Evolutionary conservation across 345 rosid genomes (phyloP), one percentile per base, ranked within the genome.

Genomic region (Sisymbrium altissimum): DNA sequence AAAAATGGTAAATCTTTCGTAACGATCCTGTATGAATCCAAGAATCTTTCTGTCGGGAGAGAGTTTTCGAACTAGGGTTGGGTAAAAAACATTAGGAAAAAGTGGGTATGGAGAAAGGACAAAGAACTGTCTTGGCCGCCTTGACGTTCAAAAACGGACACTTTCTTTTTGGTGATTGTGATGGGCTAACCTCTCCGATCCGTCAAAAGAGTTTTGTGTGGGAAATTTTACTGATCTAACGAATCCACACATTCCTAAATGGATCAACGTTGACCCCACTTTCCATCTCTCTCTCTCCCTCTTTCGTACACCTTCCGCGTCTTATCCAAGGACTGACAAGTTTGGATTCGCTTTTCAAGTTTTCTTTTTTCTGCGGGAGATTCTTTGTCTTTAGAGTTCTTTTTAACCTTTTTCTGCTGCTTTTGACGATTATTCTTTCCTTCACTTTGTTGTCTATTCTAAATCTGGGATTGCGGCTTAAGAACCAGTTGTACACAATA

Each of bases 171-270:
- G 45, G 0, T 35, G 44, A 36, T 5, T 1, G 64, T 19, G 64
- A 58, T 36, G 25, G 30, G 45, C 10, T 58, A 36, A 36, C 45
- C 64, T 36, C 10, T 36, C 64, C 18, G 64, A 58, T 19, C 44
- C 64, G 25, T 18, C 63, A 15, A 57, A 57, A 33, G 8, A 50
- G n/a, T 56, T 30, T 29, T 14, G 29, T 6, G 38, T 32, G 5
- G 53, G 6, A 48, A 48, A 48, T 1, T 19, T 9, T 17, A 57
- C 32, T 1, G 33, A 52, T 49, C 23, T 12, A 52, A 56, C 62
- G 43, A 57, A 33, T 57, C 64, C 64, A 58, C 64, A 36, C 64
- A 58, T 58, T 57, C 25, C 25, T 57, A 8, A 33, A 17, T 38
- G 25, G 62, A 57, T 57, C 25, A 57, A 57, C 62, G 4, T 33